These are phyloP conservation scores for Aureobasidium sp. DNA, from an alignment of 2,329 filamentous ascomycete genomes.

Conservation along the genomic window DNA sequence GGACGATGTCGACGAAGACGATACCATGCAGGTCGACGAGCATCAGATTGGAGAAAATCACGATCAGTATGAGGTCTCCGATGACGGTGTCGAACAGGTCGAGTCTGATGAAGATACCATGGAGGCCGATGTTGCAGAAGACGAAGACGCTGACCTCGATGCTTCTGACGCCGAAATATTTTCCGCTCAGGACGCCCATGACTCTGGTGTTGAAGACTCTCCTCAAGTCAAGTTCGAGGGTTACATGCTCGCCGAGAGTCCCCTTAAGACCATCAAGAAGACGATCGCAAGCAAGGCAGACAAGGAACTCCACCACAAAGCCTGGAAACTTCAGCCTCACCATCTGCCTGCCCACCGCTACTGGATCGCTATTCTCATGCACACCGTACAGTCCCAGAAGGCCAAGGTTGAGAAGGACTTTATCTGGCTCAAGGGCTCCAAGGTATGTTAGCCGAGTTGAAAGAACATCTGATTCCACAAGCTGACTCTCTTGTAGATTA, in stretches of 20 bases:
- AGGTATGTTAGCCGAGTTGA: neutral
- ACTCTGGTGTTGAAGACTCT: neutral
- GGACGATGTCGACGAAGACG: neutral
- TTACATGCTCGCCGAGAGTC: neutral
- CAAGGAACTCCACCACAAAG: slow-evolving; percentile 20
- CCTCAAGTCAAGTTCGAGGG: neutral
- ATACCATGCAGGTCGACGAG: neutral
- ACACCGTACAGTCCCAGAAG: slow-evolving; percentile 10
- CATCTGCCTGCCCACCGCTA: slow-evolving; percentile 22
- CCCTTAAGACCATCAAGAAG: neutral
- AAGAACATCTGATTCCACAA: neutral
- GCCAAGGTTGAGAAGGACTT: slow-evolving; percentile 19
- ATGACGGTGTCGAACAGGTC: neutral
- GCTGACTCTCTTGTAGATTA: slow-evolving; percentile 11
- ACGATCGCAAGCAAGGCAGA: slow-evolving; percentile 11
- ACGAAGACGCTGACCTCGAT: neutral
- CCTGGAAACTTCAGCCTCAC: slow-evolving; percentile 16
- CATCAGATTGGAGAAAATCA: neutral
- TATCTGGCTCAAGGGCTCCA: slow-evolving; percentile 26
- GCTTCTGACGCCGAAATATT: neutral
- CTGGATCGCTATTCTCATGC: slow-evolving; percentile 25
- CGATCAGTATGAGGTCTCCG: slow-evolving; percentile 6
- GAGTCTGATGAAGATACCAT: neutral
- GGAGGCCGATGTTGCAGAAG: neutral
- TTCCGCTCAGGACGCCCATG: neutral